Conservation (phyloP, 2,329 filamentous ascomycete species). For the Diaporthe sp. region DNA sequence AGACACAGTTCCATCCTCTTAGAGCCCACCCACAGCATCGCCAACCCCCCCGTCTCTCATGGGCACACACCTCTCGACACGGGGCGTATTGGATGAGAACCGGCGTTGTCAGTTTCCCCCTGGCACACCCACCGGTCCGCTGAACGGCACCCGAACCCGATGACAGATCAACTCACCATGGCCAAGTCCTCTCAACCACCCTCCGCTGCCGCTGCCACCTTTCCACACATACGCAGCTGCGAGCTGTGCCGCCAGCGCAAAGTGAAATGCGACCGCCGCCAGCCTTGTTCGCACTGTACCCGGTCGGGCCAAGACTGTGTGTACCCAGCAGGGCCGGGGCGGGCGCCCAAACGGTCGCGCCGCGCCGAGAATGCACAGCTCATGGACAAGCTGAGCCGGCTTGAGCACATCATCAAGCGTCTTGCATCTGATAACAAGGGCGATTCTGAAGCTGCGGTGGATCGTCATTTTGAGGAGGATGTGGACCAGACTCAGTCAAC, state of each 20-base stretch:
- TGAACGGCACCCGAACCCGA: too few relatives aligned
- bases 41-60: neutral
- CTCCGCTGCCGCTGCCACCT: neutral
- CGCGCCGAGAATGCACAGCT: slow-evolving; percentile 33
- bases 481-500: neutral
- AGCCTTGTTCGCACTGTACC: slow-evolving; percentile 35
- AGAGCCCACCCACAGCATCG: neutral
- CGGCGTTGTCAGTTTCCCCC: neutral
- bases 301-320: slow-evolving; percentile 34
- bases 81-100: neutral
- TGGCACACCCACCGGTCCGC: too few relatives aligned
- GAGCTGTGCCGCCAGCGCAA: slow-evolving; percentile 39
- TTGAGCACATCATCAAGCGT: slow-evolving; percentile 37
- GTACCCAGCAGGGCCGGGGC: slow-evolving; percentile 41
- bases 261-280: slow-evolving; percentile 38
- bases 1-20: neutral
- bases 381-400: slow-evolving; percentile 36
- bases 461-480: neutral
- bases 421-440: slow-evolving; percentile 18
- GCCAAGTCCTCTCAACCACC: slow-evolving; percentile 1
- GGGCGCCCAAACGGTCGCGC: slow-evolving; percentile 41
- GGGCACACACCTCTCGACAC: too few relatives aligned
- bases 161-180: neutral
- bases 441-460: neutral
- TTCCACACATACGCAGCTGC: slow-evolving; percentile 33